These are phyloP conservation scores for Pulicaria dysenterica DNA, from an alignment of 129 eudicot species.

Conservation along the genomic window DNA sequence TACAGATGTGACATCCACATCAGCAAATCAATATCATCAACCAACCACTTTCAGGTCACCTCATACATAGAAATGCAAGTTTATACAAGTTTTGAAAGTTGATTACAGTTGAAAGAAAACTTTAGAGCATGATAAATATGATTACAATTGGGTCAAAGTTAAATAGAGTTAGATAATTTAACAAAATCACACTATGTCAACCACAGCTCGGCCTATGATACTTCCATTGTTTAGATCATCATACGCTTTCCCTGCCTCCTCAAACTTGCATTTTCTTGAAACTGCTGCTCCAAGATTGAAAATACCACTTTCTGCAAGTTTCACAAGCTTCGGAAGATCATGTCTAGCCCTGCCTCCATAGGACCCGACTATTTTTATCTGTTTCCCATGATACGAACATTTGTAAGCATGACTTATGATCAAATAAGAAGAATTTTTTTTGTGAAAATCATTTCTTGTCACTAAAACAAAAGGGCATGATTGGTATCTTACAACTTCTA, in stretches of 20 bases:
- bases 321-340: constrained; percentile 90
- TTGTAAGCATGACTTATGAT: background rate
- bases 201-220: constrained; percentile 89
- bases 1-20: too few relatives aligned
- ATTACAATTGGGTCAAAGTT: too few relatives aligned
- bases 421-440: too few relatives aligned
- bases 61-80: too few relatives aligned
- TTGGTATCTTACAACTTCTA: too few relatives aligned
- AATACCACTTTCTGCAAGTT: constrained; percentile 83
- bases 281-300: constrained; percentile 84
- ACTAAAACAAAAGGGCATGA: too few relatives aligned
- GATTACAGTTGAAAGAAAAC: too few relatives aligned
- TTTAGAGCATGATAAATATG: too few relatives aligned
- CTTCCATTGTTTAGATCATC: constrained; percentile 79
- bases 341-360: constrained; percentile 97
- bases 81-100: too few relatives aligned
- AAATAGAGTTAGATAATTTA: background rate
- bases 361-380: constrained; percentile 93
- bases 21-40: too few relatives aligned
- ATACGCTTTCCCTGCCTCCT: constrained; percentile 76
- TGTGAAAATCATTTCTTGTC: too few relatives aligned
- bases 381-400: constrained; percentile 13
- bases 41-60: too few relatives aligned
- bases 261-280: constrained; percentile 77
- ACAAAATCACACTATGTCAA: constrained; percentile 64